Percentiles rank a stretch among this genome's conserved stretches.
phyloP scores from a whole-genome alignment of 495 filamentous ascomycete species.

The Aspergillus kassunensis region DNA sequence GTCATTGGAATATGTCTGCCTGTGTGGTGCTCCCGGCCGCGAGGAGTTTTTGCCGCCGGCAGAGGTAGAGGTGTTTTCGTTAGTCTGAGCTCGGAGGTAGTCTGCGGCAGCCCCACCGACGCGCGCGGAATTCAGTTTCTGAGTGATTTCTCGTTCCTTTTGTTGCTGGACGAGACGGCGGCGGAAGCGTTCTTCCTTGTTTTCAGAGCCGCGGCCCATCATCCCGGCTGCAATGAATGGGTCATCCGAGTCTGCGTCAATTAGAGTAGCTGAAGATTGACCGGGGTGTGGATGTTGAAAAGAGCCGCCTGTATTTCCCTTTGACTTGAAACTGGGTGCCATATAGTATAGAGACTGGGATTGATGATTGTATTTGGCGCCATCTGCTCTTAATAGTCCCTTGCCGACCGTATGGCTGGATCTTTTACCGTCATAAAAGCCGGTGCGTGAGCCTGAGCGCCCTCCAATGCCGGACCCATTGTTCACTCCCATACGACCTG shows the following conservation, averaged over 20 bases:
- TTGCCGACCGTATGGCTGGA: conserved; percentile 26
- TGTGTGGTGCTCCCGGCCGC: conserved; percentile 1
- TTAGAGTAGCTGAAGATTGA: conserved; percentile 54
- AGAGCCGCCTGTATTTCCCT: conserved; percentile 13
- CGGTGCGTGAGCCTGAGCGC: conserved; percentile 38
- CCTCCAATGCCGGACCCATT: conserved; percentile 46
- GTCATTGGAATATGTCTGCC: conserved; percentile 3
- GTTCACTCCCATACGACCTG: conserved; percentile 77
- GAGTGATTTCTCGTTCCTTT: conserved; percentile 76
- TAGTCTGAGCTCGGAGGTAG: conserved; percentile 59
- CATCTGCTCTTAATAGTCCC: conserved; percentile 39
- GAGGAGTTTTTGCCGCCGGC: no score
- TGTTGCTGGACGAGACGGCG: conserved; percentile 67
- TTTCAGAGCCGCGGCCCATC: conserved; percentile 43
- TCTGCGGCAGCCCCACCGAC: conserved; percentile 68
- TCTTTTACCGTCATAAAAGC: conserved; percentile 42
- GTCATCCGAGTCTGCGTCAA: conserved; percentile 65
- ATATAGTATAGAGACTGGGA: conserved; percentile 60
- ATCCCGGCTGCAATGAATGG: conserved; percentile 48
- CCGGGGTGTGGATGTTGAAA: conserved; percentile 26
- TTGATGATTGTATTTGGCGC: conserved; percentile 54
- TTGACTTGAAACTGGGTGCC: conserved; percentile 34
- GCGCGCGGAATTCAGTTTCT: conserved; percentile 53
- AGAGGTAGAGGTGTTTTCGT: conserved; percentile 17
- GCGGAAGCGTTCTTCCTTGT: conserved; percentile 64